Evolutionary conservation across 148 eudicot genomes (phyloP).

Genomic region (Bassia scoparia): DNA sequence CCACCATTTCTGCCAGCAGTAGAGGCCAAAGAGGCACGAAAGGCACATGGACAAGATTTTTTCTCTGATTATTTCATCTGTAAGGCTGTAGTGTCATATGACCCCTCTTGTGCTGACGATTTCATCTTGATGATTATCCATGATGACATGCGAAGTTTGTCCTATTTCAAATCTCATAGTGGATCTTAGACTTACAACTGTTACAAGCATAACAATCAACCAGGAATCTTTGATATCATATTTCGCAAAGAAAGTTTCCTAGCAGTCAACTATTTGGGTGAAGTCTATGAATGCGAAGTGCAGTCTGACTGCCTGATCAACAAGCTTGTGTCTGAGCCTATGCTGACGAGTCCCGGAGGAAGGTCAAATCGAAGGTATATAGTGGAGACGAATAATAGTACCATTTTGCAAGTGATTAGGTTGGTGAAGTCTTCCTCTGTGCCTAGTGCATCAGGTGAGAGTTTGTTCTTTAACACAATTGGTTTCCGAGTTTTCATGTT

Average conservation of each 20-base stretch:
- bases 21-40: background rate
- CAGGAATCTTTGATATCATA: background rate
- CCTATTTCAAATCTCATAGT: slow-evolving; percentile 17
- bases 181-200: background rate
- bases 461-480: background rate
- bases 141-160: background rate
- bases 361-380: slow-evolving; percentile 3
- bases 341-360: background rate
- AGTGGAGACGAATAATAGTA: background rate
- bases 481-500: slow-evolving; percentile 9
- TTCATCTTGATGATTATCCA: slow-evolving; percentile 5
- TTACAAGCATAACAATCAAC: too few relatives aligned
- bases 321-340: background rate
- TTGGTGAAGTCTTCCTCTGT: background rate
- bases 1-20: slow-evolving; percentile 6
- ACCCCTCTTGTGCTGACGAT: background rate
- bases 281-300: background rate
- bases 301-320: background rate
- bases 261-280: slow-evolving; percentile 7
- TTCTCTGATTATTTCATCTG: slow-evolving; percentile 7
- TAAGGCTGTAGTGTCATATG: slow-evolving; percentile 19
- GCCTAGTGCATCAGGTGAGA: background rate
- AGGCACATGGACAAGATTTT: background rate
- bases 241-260: background rate
- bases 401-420: slow-evolving; percentile 18